phyloP scores from a whole-genome alignment of 2,329 filamentous ascomycete species.

The Pseudocercospora cruenta region DNA sequence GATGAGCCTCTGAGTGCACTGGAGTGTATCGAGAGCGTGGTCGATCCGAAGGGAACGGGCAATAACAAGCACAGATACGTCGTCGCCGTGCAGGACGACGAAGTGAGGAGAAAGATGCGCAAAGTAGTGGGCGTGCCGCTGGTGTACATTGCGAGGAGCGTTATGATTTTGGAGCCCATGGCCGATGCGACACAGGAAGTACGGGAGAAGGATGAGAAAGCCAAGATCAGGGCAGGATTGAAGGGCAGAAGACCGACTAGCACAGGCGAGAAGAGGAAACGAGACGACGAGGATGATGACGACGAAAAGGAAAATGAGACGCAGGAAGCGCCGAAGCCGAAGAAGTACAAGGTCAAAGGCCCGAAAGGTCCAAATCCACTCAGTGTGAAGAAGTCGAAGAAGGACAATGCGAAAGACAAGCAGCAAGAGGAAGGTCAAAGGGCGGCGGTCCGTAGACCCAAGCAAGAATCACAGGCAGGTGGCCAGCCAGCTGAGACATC shows the following conservation, averaged over 20 bases:
- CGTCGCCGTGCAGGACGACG: constrained; percentile 72
- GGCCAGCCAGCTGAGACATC: constrained; percentile 26
- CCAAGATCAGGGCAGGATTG: constrained; percentile 73
- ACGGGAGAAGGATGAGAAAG: constrained; percentile 69
- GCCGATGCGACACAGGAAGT: constrained; percentile 66
- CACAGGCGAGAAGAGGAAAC: constrained; percentile 37
- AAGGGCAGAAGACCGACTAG: constrained; percentile 39
- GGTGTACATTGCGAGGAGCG: constrained; percentile 76
- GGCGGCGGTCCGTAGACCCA: constrained; percentile 31
- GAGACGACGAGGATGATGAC: constrained; percentile 34
- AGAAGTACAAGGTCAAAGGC: constrained; percentile 63
- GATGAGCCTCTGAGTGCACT: constrained; percentile 69
- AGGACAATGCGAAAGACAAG: constrained; percentile 38
- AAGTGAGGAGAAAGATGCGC: constrained; percentile 66
- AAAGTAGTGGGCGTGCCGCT: constrained; percentile 72
- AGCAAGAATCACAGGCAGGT: constrained; percentile 34
- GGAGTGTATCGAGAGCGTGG: constrained; percentile 73
- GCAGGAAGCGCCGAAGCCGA: constrained; percentile 42
- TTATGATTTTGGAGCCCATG: constrained; percentile 82
- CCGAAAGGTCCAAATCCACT: constrained; percentile 73
- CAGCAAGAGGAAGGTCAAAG: constrained; percentile 29
- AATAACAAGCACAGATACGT: constrained; percentile 80
- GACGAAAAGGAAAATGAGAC: constrained; percentile 29
- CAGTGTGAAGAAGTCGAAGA: constrained; percentile 70
- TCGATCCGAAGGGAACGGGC: constrained; percentile 73